Base-by-base conservation (phyloP, 768 basidiomycete species). In the Candolleomyces efflorescens region DNA sequence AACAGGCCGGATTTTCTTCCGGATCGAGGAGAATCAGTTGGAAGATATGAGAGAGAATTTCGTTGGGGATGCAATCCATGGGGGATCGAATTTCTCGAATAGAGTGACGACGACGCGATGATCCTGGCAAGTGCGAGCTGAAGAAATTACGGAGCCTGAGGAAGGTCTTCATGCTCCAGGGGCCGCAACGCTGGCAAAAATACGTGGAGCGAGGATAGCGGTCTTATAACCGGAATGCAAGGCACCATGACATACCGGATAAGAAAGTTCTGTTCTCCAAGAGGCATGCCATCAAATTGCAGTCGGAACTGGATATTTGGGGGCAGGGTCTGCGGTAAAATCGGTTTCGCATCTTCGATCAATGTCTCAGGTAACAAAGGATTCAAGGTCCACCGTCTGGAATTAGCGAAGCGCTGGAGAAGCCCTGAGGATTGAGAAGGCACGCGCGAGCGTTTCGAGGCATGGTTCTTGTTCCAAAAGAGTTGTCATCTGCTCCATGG, bases 31-130 rank as follows among this genome's bases (percentile, higher is more conserved):
- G 56, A 27, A 68, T 62, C 9, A 72, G 50, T 46, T 56, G 54
- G 54, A 81, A 73, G 54, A 80, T 73, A 26, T 66, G 54, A 7
- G 72, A 65, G 2, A 74, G 61, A n/a, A 75, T 57, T 60, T 75
- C 74, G 53, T 68, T 67, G 13, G 74, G 73, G 7, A 75, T 61
- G 27, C 53, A 54, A 22, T 71, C 64, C 54, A 72, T 65, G 2
- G 54, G 49, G 6, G 56, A 51, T 32, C 38, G 58, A 22, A 54
- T 18, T 37, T 36, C 18, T 11, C 37, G 37, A 5, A 59, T 20
- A 32, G 44, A 54, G 22, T 13, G 38, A 15, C 50, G 45, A 57
- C 58, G 58, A 26, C 24, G 55, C 20, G 32, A 53, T 37, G 15
- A 41, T 51, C 53, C 45, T 53, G 53, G 46, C 41, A 54, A 17